Conservation (phyloP, 495 filamentous ascomycete species). For the Aspergillus ostianus region DNA sequence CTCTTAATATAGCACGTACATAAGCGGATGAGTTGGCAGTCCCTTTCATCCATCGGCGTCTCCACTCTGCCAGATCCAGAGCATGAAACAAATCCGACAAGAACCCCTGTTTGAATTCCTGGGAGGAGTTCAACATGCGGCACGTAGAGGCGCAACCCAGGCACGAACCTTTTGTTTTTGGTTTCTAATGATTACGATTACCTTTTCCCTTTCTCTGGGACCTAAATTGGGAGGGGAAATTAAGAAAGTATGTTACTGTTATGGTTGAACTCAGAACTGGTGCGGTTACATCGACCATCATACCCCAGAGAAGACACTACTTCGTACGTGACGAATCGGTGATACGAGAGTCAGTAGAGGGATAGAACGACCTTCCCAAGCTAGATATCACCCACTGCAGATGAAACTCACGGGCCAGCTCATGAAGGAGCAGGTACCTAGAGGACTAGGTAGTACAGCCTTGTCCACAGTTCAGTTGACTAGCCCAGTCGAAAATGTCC, state of each 20-base stretch:
- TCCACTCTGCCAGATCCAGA: slow-evolving; percentile 1
- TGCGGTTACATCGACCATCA: not conserved
- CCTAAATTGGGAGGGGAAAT: not conserved
- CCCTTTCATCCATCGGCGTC: slow-evolving; percentile 4
- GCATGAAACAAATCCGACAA: not conserved
- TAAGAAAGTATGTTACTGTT: not conserved
- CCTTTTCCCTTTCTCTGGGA: not conserved
- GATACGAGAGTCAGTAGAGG: not conserved
- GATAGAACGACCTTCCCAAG: not conserved
- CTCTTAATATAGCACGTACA: slow-evolving; percentile 8
- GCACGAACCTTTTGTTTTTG: slow-evolving; percentile 22
- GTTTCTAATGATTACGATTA: not conserved
- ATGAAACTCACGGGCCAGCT: not conserved
- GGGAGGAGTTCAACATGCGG: slow-evolving; percentile 5
- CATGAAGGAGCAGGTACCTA: not conserved
- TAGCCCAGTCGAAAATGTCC: slow-evolving; percentile 15
- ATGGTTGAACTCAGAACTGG: not conserved
- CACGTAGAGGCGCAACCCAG: slow-evolving; percentile 16
- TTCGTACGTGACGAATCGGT: not conserved
- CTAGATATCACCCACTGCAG: not conserved
- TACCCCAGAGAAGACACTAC: not conserved
- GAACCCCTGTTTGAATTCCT: slow-evolving; percentile 16
- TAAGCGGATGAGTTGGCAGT: slow-evolving; percentile 18
- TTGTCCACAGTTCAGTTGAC: not conserved
- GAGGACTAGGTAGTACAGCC: not conserved